Conservation (phyloP, 441 rosid genomes). For the Mallotus repandus region DNA sequence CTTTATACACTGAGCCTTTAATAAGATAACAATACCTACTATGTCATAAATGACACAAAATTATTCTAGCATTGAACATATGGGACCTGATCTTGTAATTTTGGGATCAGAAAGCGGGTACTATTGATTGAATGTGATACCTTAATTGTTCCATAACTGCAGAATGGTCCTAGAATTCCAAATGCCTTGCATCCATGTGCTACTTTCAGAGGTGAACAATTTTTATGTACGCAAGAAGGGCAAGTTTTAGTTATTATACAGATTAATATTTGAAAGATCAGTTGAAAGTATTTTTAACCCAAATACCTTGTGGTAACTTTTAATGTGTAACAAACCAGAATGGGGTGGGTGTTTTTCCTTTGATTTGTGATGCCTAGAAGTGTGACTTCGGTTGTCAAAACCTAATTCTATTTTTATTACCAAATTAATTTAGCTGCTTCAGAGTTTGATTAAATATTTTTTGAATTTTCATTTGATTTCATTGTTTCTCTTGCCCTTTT, state of each 20-base stretch:
- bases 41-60: not conserved
- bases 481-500: not conserved
- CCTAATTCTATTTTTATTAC: not conserved
- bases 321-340: not conserved
- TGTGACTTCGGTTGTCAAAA: not conserved
- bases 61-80: not conserved
- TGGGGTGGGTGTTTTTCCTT: not conserved
- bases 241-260: not conserved
- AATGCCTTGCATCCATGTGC: not conserved
- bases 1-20: not conserved
- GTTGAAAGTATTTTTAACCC: not conserved
- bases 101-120: not conserved
- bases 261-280: not conserved
- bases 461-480: conserved; percentile 10
- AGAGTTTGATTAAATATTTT: not conserved
- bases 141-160: not conserved
- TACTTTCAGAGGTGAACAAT: not conserved
- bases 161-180: not conserved
- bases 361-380: not conserved
- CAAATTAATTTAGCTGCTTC: not conserved
- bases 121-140: not conserved
- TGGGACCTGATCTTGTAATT: not conserved
- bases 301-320: not conserved
- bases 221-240: not conserved
- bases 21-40: not conserved